phyloP scores from a whole-genome alignment of 768 basidiomycete genomes.

The Boletellus sp. region DNA sequence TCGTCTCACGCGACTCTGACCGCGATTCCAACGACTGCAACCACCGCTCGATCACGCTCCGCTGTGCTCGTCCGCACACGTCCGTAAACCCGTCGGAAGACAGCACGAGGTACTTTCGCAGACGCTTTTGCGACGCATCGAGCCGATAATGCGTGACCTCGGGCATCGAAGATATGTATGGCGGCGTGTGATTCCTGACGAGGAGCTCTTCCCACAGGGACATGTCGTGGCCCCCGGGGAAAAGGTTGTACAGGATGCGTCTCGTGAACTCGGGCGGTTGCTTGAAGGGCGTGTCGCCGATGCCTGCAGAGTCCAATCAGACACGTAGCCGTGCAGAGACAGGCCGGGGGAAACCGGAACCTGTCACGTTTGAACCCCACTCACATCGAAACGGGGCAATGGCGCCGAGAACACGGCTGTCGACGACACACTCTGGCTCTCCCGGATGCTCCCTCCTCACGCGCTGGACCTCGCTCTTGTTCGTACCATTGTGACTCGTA shows the following conservation, averaged over 20 bases:
- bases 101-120: conserved; percentile 55
- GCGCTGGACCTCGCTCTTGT: conserved; percentile 61
- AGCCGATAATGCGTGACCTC: conserved; percentile 58
- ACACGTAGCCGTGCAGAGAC: conserved; percentile 7
- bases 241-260: conserved; percentile 62
- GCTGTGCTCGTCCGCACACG: conserved; percentile 49
- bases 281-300: conserved; percentile 71
- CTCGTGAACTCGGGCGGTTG: conserved; percentile 67
- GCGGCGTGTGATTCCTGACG: conserved; percentile 57
- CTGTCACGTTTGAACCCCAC: too few species aligned
- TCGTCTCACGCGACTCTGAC: conserved; percentile 11
- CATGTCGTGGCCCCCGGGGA: conserved; percentile 57
- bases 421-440: conserved; percentile 64
- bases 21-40: conserved; percentile 41
- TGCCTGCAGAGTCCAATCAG: conserved; percentile 37
- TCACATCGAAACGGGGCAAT: conserved; percentile 74
- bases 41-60: conserved; percentile 50
- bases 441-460: conserved; percentile 62
- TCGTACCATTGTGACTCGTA: conserved; percentile 67
- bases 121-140: conserved; percentile 22
- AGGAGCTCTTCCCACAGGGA: conserved; percentile 68
- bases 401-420: conserved; percentile 69
- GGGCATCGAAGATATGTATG: conserved; percentile 63
- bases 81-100: conserved; percentile 68
- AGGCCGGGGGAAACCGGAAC: conserved; percentile 1